phyloP scores from a whole-genome alignment of 371 early-diverging fungal genomes.

The Mortierella sp. region DNA sequence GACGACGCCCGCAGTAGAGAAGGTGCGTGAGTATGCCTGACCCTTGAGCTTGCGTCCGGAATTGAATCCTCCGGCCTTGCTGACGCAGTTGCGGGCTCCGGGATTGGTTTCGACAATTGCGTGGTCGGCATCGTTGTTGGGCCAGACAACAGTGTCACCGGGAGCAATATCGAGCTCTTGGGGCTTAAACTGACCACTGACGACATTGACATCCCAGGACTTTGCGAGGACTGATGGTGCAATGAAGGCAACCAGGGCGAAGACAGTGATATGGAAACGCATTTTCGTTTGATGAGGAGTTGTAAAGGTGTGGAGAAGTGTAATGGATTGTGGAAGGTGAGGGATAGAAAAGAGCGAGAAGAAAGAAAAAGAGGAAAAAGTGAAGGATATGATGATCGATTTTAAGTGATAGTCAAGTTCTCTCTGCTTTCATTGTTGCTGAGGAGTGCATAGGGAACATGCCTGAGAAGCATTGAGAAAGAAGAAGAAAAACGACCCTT shows the following conservation, averaged over 20 bases:
- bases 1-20: conserved; percentile 19
- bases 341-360: background rate
- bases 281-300: conserved; percentile 11
- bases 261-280: conserved; percentile 25
- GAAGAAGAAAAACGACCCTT: too few species aligned
- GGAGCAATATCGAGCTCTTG: conserved; percentile 23
- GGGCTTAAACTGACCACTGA: conserved; percentile 31
- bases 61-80: conserved; percentile 46
- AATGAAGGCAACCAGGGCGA: conserved; percentile 22
- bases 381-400: background rate
- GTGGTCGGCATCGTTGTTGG: conserved; percentile 32
- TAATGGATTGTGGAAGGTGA: too few species aligned
- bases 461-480: background rate
- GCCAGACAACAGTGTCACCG: conserved; percentile 54
- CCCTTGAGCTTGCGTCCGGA: conserved; percentile 33
- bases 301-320: background rate
- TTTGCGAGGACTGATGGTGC: conserved; percentile 37
- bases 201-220: conserved; percentile 42
- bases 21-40: conserved; percentile 30
- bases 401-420: background rate
- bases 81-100: conserved; percentile 27
- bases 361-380: background rate
- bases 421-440: background rate
- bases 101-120: conserved; percentile 41
- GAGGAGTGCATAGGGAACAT: background rate